These are phyloP conservation scores for Magnusiomyces suaveolens DNA, from an alignment of 1,139 yeast species.

Conservation along the genomic window DNA sequence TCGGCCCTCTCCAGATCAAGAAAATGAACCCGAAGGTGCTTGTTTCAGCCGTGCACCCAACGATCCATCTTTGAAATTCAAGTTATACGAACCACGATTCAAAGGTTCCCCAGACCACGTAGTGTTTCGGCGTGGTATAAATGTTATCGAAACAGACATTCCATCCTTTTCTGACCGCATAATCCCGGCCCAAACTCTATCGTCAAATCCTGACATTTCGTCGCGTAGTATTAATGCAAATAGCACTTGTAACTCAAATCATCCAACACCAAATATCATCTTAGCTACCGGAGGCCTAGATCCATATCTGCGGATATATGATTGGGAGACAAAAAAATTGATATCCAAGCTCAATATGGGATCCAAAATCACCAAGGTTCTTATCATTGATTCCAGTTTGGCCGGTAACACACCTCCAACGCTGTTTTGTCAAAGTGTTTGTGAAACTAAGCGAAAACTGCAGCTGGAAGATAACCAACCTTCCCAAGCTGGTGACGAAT, in stretches of 20 bases:
- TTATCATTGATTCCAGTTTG: constrained; percentile 33
- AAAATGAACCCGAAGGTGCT: not conserved
- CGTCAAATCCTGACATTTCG: not conserved
- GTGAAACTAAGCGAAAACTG: not conserved
- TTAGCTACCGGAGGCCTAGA: constrained; percentile 65
- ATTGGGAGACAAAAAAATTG: constrained; percentile 46
- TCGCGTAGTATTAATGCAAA: not conserved
- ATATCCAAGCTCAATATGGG: constrained; percentile 59
- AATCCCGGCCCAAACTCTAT: not conserved
- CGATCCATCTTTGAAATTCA: not conserved
- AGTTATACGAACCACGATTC: no score
- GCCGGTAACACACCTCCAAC: not conserved
- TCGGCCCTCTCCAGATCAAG: not conserved
- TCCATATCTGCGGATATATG: constrained; percentile 63
- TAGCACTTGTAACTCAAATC: not conserved
- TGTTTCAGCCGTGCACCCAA: not conserved
- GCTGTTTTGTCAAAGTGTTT: not conserved
- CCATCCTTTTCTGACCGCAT: no score
- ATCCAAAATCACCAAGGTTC: constrained; percentile 48
- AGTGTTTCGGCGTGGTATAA: not conserved
- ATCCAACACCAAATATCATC: constrained; percentile 5
- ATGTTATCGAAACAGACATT: not conserved
- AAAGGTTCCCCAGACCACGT: not conserved
- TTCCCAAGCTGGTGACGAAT: not conserved
- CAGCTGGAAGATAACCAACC: not conserved